Percentiles rank a stretch among this genome's conserved stretches.
Conservation (phyloP, 768 basidiomycete species). For the Leccinum uliginosum region DNA sequence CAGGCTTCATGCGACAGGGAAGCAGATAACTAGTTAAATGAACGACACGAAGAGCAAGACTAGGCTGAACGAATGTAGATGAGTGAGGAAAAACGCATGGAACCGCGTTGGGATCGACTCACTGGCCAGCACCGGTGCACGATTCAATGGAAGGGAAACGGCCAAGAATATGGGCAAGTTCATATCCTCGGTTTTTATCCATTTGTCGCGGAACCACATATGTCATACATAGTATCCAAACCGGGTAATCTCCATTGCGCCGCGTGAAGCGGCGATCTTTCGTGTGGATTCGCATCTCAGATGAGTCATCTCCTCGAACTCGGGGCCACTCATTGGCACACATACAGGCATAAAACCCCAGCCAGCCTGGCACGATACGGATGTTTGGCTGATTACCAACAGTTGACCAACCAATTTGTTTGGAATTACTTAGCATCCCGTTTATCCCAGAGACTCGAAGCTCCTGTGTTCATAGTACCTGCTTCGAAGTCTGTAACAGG, state of each 20-base stretch:
- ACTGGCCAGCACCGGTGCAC: not conserved
- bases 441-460: not conserved
- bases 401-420: not conserved
- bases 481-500: not conserved
- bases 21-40: not conserved
- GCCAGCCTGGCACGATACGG: not conserved
- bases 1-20: not conserved
- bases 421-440: not conserved
- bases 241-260: not conserved
- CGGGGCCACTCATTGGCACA: not conserved
- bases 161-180: not conserved
- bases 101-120: not conserved
- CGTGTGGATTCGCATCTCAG: not conserved
- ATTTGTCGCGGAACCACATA: not conserved
- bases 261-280: not conserved
- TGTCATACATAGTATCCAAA: not conserved
- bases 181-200: not conserved
- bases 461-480: not conserved
- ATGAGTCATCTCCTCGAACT: not conserved
- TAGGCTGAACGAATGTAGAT: not conserved
- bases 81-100: not conserved
- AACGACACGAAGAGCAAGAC: not conserved
- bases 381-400: not conserved
- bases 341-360: not conserved
- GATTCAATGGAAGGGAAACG: not conserved